These are phyloP conservation scores for Toxoplasma gondii DNA, from an alignment of 169 alveolate species.

Conservation along the genomic window DNA sequence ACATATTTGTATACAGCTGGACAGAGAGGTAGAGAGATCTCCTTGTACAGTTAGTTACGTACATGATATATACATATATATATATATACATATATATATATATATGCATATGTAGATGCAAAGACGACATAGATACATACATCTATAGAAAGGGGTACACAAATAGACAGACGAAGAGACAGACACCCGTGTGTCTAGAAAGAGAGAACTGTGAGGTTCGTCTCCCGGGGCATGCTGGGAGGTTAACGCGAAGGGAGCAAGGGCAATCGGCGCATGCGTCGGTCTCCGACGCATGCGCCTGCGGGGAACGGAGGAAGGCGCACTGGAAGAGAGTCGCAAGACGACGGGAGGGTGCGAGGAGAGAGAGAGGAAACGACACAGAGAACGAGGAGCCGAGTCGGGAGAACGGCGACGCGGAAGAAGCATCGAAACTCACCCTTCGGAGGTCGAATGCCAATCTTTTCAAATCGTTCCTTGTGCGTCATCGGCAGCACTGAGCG, in stretches of 20 bases:
- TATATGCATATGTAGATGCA: too few species aligned
- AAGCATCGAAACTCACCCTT: constrained; percentile 82
- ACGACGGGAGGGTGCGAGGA: not conserved
- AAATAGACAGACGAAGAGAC: too few species aligned
- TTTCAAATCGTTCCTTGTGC: constrained; percentile 98
- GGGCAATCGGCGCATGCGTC: not conserved
- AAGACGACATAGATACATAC: too few species aligned
- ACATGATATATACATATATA: too few species aligned
- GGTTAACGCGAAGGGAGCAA: not conserved
- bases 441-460: constrained; percentile 99
- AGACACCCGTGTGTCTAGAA: not conserved
- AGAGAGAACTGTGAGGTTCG: not conserved
- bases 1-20: too few species aligned
- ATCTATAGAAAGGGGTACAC: too few species aligned
- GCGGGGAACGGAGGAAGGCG: not conserved
- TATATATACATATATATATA: too few species aligned
- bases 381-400: not conserved
- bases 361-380: not conserved
- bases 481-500: constrained; percentile 97
- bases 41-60: too few species aligned
- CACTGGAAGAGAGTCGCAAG: not conserved
- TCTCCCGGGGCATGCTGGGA: not conserved
- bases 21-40: too few species aligned
- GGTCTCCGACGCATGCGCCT: not conserved
- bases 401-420: not conserved